phyloP scores from a whole-genome alignment of 495 filamentous ascomycete genomes.

The Aspergillus asperescens region DNA sequence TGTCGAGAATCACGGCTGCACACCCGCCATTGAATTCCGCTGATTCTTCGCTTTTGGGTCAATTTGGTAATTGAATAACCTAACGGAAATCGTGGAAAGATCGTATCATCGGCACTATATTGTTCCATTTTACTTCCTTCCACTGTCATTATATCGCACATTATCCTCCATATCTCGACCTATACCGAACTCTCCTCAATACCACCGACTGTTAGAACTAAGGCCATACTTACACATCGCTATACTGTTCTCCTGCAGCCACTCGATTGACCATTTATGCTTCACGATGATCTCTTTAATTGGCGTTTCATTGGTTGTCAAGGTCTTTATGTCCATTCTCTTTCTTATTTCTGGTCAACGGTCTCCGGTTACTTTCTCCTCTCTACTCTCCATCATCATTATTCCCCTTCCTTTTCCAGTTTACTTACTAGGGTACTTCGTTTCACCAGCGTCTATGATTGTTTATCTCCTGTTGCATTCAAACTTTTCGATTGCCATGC shows the following conservation, averaged over 20 bases:
- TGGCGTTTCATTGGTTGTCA: slow-evolving; percentile 19
- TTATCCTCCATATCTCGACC: background rate
- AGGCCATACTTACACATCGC: background rate
- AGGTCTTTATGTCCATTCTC: slow-evolving; percentile 2
- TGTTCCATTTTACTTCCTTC: background rate
- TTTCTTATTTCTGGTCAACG: background rate
- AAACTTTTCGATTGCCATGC: background rate
- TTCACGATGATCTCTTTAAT: slow-evolving; percentile 17
- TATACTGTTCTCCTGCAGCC: background rate
- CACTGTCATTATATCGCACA: background rate
- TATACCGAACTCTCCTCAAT: background rate
- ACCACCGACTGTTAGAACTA: background rate
- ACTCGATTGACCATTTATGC: slow-evolving; percentile 7
- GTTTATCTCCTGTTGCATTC: background rate
- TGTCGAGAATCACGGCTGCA: slow-evolving; percentile 78
- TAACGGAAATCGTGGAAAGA: background rate
- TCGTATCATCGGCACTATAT: background rate
- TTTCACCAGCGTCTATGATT: background rate
- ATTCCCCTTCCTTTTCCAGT: background rate
- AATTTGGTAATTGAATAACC: background rate
- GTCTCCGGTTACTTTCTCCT: slow-evolving; percentile 1
- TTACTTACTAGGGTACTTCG: background rate
- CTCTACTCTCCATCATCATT: background rate
- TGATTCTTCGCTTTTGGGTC: slow-evolving; percentile 43
- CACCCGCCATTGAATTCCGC: slow-evolving; percentile 88